Percentiles rank a stretch among this genome's conserved stretches.
phyloP scores from a whole-genome alignment of 345 rosid genomes.

The Mallotus nudiflorus region DNA sequence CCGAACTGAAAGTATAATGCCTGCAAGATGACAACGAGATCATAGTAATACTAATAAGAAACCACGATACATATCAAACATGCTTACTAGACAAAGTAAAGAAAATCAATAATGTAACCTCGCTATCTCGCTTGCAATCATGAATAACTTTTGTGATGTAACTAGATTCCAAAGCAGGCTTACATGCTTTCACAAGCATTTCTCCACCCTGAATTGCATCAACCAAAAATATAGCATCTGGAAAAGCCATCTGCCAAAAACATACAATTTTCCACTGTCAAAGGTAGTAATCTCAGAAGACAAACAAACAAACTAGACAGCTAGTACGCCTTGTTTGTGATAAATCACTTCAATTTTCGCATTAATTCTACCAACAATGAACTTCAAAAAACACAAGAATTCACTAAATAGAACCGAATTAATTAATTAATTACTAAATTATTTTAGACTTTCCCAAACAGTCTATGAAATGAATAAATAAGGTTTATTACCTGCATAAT shows the following conservation, averaged over 20 bases:
- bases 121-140: constrained; percentile 98
- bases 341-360: too few species aligned
- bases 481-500: constrained; percentile 84
- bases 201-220: constrained; percentile 82
- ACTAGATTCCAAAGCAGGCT: constrained; percentile 93
- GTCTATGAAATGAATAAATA: not conserved
- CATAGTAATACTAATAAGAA: not conserved
- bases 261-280: constrained; percentile 10
- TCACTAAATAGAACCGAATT: too few species aligned
- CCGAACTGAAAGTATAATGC: constrained; percentile 92
- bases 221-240: constrained; percentile 83
- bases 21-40: constrained; percentile 40
- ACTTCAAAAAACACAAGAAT: too few species aligned
- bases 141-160: constrained; percentile 93
- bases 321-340: too few species aligned
- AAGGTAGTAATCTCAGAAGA: not conserved
- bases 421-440: too few species aligned
- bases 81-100: constrained; percentile 23
- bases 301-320: not conserved
- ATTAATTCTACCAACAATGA: too few species aligned
- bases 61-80: constrained; percentile 15
- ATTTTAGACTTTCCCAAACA: too few species aligned
- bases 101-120: constrained; percentile 58
- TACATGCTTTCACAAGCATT: constrained; percentile 72
- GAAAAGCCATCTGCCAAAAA: constrained; percentile 83